phyloP scores from a whole-genome alignment of 1,139 yeast genomes.

The Pichia sp. region DNA sequence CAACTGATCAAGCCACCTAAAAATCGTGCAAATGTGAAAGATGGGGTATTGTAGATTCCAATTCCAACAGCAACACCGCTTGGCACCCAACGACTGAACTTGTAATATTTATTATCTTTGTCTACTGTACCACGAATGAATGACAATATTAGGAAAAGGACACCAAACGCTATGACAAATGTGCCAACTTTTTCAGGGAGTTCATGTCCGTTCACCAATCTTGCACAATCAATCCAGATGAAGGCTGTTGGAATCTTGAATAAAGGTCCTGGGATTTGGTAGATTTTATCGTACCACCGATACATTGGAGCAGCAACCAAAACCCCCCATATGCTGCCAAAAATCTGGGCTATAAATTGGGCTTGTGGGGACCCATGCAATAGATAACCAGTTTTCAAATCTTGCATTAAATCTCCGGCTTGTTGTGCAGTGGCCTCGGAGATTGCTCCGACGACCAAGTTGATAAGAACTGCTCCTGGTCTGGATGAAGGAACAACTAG shows the following conservation, averaged over 20 bases:
- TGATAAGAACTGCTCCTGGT: slow-evolving; percentile 78
- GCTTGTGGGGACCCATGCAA: slow-evolving; percentile 90
- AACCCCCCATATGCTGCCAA: slow-evolving; percentile 84
- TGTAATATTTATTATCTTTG: slow-evolving; percentile 35
- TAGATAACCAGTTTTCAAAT: slow-evolving; percentile 87
- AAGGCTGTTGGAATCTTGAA: slow-evolving; percentile 93
- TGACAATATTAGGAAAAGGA: slow-evolving; percentile 66
- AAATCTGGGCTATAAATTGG: slow-evolving; percentile 82
- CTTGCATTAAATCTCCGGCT: slow-evolving; percentile 98
- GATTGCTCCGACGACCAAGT: slow-evolving; percentile 90
- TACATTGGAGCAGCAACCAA: slow-evolving; percentile 77
- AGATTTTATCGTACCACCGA: slow-evolving; percentile 71
- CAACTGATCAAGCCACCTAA: slow-evolving; percentile 79
- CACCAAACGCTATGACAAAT: slow-evolving; percentile 63
- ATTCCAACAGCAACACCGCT: slow-evolving; percentile 97
- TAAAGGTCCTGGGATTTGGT: slow-evolving; percentile 73
- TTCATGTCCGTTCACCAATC: slow-evolving; percentile 88
- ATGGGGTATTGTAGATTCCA: slow-evolving; percentile 91
- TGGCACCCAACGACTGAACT: slow-evolving; percentile 60
- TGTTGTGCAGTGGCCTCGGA: slow-evolving; percentile 99
- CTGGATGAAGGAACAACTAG: slow-evolving; percentile 62
- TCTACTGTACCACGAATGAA: slow-evolving; percentile 54
- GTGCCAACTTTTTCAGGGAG: slow-evolving; percentile 73
- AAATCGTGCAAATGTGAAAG: slow-evolving; percentile 89
- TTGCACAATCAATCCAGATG: slow-evolving; percentile 94